Base-by-base conservation (phyloP, 768 basidiomycete species). In the Tricholoma matsutake region DNA sequence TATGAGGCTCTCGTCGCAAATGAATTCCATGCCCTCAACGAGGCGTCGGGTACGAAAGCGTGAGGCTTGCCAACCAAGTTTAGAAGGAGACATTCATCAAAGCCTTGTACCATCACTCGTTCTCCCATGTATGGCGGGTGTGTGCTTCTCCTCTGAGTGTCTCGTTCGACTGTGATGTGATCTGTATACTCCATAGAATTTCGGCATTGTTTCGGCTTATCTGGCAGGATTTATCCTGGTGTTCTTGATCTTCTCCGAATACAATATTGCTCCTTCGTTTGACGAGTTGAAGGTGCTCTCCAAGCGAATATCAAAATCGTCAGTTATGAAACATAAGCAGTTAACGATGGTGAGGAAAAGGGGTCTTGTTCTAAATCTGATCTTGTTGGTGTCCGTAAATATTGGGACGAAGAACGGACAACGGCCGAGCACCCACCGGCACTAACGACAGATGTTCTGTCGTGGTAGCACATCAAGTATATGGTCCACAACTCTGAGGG, bases 1-100 rank as follows among this genome's bases (percentile, higher is more conserved):
- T 94, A 95, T 69, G 89, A 93, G 61, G 78, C 82, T 0, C 71
- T 94, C 41, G 79, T 96, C 69, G 79, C 83, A 20, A 96, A 94
- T 73, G 92, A 96, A 71, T 94, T 95, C 74, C 85, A 82, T 64
- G 86, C 83, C 0, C 73, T 90, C 6, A 72, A 88, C 18, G 91
- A 86, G 88, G 89, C 0, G 75, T 86, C 0, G 83, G 84, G 0
- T 91, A 91, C 63, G 82, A 82, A 63, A 75, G 76, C 18, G 69
- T 87, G 39, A 71, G 78, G 2, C 64, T 87, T 14, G 71, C 65
- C 1, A 91, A 94, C 68, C 92, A 93, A 73, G 87, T 88, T 1
- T 96, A 0, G 78, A 87, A 7, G 92, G 94, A 4, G 80, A 64
- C 63, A 2, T 96, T 76, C 61, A 63, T 73, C 69, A 76, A 63